Evolutionary conservation across 768 basidiomycete genomes (phyloP), one percentile per base, ranked within the genome.

Genomic region (Leccinum rimulosum): DNA sequence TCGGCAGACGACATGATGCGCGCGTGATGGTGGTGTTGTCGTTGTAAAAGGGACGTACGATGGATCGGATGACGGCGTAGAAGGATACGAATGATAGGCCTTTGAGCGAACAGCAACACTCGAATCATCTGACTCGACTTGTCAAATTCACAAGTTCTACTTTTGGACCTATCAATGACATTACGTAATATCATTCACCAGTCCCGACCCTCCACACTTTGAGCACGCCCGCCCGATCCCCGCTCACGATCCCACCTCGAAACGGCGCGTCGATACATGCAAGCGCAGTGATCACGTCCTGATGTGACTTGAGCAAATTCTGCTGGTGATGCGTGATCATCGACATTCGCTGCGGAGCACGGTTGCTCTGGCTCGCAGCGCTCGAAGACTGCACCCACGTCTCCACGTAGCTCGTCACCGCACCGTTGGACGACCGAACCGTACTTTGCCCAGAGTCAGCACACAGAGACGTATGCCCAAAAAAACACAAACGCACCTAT

Each of bases 201-300:
- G 76, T 68, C 22, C 91, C 90, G 22, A 91, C 82, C 58, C 87
- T 80, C 89, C 90, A 98, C 1, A 97, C 89, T 72, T 97, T 98
- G 63, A 98, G 82, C 19, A 87, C 86, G 3, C 97, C 97, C 22
- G 88, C 81, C 50, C 93, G 81, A 71, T 98, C 96, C 2, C 91
- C 96, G 62, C 89, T 94, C n/a, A 98, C 83, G 50, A 97, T 82
- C 1, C 93, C 91, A 27, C 93, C 94, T 56, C 91, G 83, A 75
- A 98, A 98, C 1, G 96, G 94, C 1, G 95, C 88, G 63, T 97
- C 93, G 55, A 99, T 86, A 62, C 89, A 91, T 1, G 85, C 86
- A 36, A 99, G 73, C 2, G 90, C 86, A 6, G 91, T 93, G 19
- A 98, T 84, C 2, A 93, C 85, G 68, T 98, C 95, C 64, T 94